These are phyloP conservation scores for Boletus subcaerulescens DNA, from an alignment of 768 basidiomycete species.

Conservation along the genomic window DNA sequence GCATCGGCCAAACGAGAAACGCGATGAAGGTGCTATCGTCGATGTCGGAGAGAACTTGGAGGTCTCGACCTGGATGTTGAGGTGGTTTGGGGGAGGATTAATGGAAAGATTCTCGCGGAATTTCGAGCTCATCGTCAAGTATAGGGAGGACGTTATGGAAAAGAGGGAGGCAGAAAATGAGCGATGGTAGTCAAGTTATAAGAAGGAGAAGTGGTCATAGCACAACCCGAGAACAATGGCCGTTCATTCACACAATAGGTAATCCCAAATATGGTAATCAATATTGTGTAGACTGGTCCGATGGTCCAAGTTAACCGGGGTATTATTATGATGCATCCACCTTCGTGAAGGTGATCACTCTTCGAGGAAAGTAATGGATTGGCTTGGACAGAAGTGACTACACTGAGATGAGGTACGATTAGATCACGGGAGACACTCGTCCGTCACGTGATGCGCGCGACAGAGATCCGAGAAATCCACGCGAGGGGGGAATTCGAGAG, in stretches of 20 bases:
- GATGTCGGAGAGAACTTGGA: conserved; percentile 48
- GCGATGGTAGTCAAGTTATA: conserved; percentile 4
- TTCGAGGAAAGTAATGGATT: too few species aligned
- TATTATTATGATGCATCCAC: too few species aligned
- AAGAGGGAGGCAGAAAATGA: conserved; percentile 7
- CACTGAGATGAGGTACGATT: too few species aligned
- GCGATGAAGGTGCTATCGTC: conserved; percentile 29
- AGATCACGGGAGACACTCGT: too few species aligned
- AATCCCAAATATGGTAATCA: conserved; percentile 16
- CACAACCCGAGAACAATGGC: conserved; percentile 20
- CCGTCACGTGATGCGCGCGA: too few species aligned
- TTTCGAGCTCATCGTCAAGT: conserved; percentile 25
- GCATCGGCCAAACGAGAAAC: conserved; percentile 23
- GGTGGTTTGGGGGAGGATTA: conserved; percentile 5
- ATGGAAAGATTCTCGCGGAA: conserved; percentile 33
- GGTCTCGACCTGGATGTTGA: conserved; percentile 22
- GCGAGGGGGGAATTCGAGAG: too few species aligned
- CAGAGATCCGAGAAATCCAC: too few species aligned
- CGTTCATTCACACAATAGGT: conserved; percentile 11
- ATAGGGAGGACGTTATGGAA: not conserved
- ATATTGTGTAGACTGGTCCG: not conserved
- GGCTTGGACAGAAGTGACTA: too few species aligned
- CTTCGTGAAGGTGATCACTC: too few species aligned
- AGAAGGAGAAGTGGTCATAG: not conserved
- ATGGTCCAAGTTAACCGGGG: too few species aligned